phyloP scores from a whole-genome alignment of 192 early-diverging fungal genomes.

The Kappamyces sp. region DNA sequence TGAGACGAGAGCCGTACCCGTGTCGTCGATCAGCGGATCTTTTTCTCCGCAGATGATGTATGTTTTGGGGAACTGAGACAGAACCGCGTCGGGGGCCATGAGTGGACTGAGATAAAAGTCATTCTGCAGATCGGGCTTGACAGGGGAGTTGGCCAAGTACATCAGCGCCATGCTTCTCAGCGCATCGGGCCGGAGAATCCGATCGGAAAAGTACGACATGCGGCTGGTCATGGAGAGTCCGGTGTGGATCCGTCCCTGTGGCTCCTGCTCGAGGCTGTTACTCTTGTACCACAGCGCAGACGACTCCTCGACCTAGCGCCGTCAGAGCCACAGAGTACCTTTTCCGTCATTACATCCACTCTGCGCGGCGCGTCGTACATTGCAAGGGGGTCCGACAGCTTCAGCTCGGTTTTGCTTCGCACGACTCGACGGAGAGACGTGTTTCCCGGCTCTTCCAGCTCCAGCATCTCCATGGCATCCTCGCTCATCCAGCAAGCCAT shows the following conservation, averaged over 20 bases:
- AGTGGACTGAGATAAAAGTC: conserved; percentile 85
- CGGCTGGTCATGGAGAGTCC: conserved; percentile 43
- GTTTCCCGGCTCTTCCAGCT: conserved; percentile 43
- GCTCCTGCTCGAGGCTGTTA: not conserved
- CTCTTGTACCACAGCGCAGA: not conserved
- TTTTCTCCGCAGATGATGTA: conserved; percentile 92
- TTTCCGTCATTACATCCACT: conserved; percentile 42
- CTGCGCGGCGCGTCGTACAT: conserved; percentile 40
- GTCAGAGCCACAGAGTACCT: conserved; percentile 25
- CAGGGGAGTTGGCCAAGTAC: conserved; percentile 77
- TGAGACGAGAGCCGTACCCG: conserved; percentile 21
- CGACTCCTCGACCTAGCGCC: conserved; percentile 21
- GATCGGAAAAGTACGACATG: conserved; percentile 75
- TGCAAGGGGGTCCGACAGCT: conserved; percentile 59
- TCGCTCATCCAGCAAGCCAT: conserved; percentile 84
- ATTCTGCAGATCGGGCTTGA: conserved; percentile 61
- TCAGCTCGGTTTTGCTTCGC: conserved; percentile 56
- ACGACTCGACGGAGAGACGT: not conserved
- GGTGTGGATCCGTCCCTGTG: conserved; percentile 24
- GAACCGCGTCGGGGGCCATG: conserved; percentile 73
- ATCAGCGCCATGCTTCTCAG: conserved; percentile 68
- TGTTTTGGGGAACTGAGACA: conserved; percentile 84
- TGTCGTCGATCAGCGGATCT: conserved; percentile 96
- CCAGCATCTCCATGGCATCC: conserved; percentile 50
- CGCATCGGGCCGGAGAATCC: conserved; percentile 65